These are phyloP conservation scores for Saccharum spontaneum DNA, from an alignment of 176 grass and related monocot species.

Conservation along the genomic window DNA sequence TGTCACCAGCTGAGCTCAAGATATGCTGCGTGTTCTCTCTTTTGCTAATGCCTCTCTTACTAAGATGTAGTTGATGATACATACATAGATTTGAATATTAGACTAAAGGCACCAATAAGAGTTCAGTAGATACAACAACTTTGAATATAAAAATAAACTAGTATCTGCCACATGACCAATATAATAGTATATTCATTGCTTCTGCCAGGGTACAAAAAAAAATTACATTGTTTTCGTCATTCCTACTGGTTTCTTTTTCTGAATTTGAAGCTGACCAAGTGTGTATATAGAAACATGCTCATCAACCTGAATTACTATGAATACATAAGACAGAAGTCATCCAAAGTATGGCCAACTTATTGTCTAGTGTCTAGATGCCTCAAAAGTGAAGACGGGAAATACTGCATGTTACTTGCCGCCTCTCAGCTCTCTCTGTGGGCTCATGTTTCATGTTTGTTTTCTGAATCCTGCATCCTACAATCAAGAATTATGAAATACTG, in stretches of 20 bases:
- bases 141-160: slow-evolving; percentile 9
- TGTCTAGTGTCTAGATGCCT: neutral
- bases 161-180: slow-evolving; percentile 5
- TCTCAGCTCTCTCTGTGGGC: neutral
- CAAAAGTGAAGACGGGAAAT: neutral
- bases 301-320: neutral
- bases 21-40: neutral
- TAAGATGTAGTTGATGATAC: neutral
- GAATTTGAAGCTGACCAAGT: neutral
- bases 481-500: neutral
- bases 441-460: neutral
- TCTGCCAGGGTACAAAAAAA: neutral
- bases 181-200: neutral
- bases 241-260: neutral
- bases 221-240: neutral
- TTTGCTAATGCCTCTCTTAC: neutral
- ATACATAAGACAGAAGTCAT: neutral
- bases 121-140: neutral
- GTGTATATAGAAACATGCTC: neutral
- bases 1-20: neutral
- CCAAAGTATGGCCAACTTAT: neutral
- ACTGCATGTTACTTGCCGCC: neutral
- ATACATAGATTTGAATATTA: neutral
- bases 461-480: neutral
- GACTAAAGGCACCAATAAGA: neutral